These are phyloP conservation scores for Alternaria conjuncta DNA, from an alignment of 2,329 filamentous ascomycete species.

Conservation along the genomic window DNA sequence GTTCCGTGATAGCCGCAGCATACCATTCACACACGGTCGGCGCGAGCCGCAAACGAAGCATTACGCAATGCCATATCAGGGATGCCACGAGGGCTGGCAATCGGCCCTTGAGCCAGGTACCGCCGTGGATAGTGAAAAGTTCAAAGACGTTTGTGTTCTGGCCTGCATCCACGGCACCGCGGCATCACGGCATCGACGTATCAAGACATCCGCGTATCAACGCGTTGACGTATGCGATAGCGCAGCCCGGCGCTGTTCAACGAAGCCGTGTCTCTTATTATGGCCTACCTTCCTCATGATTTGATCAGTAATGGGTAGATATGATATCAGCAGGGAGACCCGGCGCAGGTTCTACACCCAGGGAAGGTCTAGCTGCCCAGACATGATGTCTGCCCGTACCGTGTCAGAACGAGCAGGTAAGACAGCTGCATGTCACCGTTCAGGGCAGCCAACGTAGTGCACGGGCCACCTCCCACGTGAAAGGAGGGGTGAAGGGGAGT, in stretches of 20 bases:
- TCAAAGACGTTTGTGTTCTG: background rate
- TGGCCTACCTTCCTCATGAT: background rate
- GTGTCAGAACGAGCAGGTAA: background rate
- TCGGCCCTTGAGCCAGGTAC: slow-evolving; percentile 1
- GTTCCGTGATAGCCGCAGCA: slow-evolving; percentile 11
- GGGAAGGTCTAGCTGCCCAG: slow-evolving; percentile 3
- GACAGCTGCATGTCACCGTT: background rate
- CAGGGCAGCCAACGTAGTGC: background rate
- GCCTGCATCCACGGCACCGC: background rate
- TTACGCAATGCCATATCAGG: background rate
- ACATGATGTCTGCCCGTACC: background rate
- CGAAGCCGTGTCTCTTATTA: background rate
- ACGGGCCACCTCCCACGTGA: slow-evolving; percentile 11
- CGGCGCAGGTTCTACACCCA: background rate
- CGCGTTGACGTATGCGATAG: background rate
- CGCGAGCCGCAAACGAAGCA: slow-evolving; percentile 4
- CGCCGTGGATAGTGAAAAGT: background rate
- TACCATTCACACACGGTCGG: slow-evolving; percentile 3
- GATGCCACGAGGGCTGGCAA: slow-evolving; percentile 2
- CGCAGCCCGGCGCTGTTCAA: background rate
- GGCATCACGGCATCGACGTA: background rate
- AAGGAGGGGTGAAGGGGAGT: slow-evolving; percentile 1
- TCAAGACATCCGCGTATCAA: background rate
- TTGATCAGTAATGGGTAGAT: background rate
- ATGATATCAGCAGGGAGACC: background rate